Evolutionary conservation across 140 eudicot species (phyloP), one percentile per base, ranked within the genome.

Genomic region (Anethum foeniculum): DNA sequence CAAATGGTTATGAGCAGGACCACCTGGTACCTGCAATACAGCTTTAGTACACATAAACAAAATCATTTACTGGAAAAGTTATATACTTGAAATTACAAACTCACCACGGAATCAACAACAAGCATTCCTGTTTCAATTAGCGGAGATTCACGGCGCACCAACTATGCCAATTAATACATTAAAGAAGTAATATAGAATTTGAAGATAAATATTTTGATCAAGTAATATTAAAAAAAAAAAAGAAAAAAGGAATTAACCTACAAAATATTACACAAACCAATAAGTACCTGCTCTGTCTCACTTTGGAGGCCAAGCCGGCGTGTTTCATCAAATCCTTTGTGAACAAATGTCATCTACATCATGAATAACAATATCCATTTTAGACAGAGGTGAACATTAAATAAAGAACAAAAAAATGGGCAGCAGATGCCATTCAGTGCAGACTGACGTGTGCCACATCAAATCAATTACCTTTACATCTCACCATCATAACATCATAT

Each of bases 61-160:
- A 76, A 39, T 48, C 41, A 28, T 19, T 1, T 60, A 82, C 79
- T 48, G 64, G 60, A 69, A 82, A 47, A 28, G 52, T 14, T 75
- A 83, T 71, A 80, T 74, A 7, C 41, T 75, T 82, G 68, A 47
- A 71, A 32, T 34, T 78, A 65, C 21, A 36, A 49, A 85, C 96
- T 91, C 81, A 96, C 99, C 89, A 93, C 97, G 54, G 98, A 96
- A 79, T 96, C 99, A 77, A 96, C 92, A 23, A 96, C 98, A 72
- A 96, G 97, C 98, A 93, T 96, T 81, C 99, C 99, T 39, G 98
- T 96, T 91, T 93, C 99, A 56, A 76, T 93, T 25, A 90, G 88
- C 41, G 96, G 97, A 84, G 99, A 91, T 79, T 96, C 97, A 85
- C 86, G 88, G 80, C 99, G 97, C 48, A 96, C 99, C 88, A 96